Evolutionary conservation across 176 grass and related monocot genomes (phyloP).

Genomic region (Melocanna baccifera): DNA sequence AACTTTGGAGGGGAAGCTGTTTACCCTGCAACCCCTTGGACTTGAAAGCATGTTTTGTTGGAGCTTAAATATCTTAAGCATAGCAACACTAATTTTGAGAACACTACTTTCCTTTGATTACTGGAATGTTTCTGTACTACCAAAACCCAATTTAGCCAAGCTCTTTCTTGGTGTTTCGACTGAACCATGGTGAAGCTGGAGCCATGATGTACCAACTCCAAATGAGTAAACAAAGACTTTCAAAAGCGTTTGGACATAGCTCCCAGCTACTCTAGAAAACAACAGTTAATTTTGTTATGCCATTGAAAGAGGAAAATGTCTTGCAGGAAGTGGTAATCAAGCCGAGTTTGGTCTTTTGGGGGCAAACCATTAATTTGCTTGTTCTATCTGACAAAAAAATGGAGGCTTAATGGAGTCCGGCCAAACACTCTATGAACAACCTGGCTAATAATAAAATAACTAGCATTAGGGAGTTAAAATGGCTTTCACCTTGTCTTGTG

Average conservation of each 20-base stretch:
- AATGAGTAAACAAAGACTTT: not conserved
- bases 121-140: not conserved
- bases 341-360: not conserved
- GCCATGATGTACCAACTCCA: not conserved
- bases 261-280: not conserved
- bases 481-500: not conserved
- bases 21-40: not conserved
- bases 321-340: not conserved
- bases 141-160: not conserved
- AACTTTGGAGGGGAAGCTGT: not conserved
- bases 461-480: not conserved
- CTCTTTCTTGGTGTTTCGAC: not conserved
- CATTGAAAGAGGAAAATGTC: not conserved
- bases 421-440: not conserved
- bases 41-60: not conserved
- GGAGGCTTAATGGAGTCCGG: not conserved
- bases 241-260: not conserved
- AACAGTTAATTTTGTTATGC: not conserved
- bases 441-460: not conserved
- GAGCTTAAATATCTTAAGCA: not conserved
- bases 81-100: not conserved
- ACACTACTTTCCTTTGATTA: not conserved
- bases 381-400: not conserved
- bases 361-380: not conserved
- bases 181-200: not conserved